phyloP scores from a whole-genome alignment of 345 rosid genomes.

The Aegle marmelos region DNA sequence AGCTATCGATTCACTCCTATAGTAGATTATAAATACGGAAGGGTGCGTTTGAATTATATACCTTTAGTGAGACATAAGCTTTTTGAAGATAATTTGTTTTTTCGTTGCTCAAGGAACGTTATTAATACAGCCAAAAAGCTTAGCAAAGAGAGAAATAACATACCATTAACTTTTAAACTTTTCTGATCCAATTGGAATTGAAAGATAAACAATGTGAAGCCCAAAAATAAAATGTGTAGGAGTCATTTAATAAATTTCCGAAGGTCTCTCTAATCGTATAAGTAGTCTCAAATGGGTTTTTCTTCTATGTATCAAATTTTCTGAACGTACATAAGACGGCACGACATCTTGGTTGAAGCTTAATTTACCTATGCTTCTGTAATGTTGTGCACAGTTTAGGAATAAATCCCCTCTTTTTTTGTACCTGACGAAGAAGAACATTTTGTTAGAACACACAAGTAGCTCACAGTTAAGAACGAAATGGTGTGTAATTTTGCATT shows the following conservation, averaged over 20 bases:
- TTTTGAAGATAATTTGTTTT: not conserved
- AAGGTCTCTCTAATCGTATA: too few species aligned
- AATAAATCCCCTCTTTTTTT: conserved; percentile 23
- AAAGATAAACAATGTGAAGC: too few species aligned
- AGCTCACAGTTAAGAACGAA: too few species aligned
- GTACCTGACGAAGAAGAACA: conserved; percentile 19
- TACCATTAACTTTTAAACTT: not conserved
- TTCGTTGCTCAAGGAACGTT: not conserved
- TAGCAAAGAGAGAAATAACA: not conserved
- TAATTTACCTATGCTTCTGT: conserved; percentile 20
- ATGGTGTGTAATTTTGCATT: too few species aligned
- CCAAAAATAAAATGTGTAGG: too few species aligned
- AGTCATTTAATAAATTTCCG: too few species aligned
- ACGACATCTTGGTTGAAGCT: not conserved
- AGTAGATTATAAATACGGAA: not conserved
- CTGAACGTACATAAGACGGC: not conserved
- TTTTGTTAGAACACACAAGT: too few species aligned
- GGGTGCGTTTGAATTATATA: not conserved
- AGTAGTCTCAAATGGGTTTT: not conserved
- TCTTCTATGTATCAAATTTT: not conserved
- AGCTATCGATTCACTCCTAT: not conserved
- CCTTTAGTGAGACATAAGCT: not conserved
- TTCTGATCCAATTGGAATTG: not conserved
- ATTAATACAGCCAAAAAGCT: not conserved
- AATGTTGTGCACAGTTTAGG: conserved; percentile 22